A percentile compares a stretch with the other conserved stretches of the same genome.
These are phyloP conservation scores for Persicaria tinctoria DNA, from an alignment of 148 eudicot genomes.

Conservation along the genomic window DNA sequence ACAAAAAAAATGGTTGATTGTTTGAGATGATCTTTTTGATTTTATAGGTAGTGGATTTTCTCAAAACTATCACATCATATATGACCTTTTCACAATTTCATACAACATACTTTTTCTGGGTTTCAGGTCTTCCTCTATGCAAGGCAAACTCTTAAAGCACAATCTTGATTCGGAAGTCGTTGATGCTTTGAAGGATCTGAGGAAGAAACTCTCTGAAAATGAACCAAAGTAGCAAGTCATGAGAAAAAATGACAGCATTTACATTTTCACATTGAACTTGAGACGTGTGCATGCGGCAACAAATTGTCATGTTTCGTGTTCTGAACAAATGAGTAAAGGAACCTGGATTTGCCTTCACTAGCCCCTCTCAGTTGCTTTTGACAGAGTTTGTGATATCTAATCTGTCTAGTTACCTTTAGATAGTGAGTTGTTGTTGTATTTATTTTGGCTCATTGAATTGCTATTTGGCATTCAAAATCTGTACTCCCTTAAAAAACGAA, in stretches of 20 bases:
- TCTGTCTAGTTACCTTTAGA: not conserved
- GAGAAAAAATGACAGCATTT: not conserved
- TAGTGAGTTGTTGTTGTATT: not conserved
- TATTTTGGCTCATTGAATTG: not conserved
- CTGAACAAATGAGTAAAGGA: not conserved
- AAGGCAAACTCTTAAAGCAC: slow-evolving; percentile 83
- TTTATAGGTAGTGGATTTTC: no score
- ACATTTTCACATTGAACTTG: not conserved
- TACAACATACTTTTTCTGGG: not conserved
- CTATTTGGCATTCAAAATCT: not conserved
- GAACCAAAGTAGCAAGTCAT: slow-evolving; percentile 23
- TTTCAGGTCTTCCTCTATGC: slow-evolving; percentile 70
- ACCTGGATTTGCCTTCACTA: not conserved
- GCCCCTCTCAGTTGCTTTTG: not conserved
- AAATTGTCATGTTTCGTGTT: not conserved
- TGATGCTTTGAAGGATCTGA: slow-evolving; percentile 85
- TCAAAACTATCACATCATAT: not conserved
- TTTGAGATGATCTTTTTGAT: no score
- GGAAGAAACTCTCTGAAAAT: slow-evolving; percentile 53
- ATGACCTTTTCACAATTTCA: no score
- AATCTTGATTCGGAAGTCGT: slow-evolving; percentile 82
- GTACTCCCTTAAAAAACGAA: not conserved
- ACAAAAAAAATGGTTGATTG: no score
- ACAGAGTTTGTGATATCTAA: not conserved
- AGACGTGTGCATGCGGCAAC: not conserved